phyloP scores from a whole-genome alignment of 2,329 filamentous ascomycete genomes.

The Rutstroemia sp. region DNA sequence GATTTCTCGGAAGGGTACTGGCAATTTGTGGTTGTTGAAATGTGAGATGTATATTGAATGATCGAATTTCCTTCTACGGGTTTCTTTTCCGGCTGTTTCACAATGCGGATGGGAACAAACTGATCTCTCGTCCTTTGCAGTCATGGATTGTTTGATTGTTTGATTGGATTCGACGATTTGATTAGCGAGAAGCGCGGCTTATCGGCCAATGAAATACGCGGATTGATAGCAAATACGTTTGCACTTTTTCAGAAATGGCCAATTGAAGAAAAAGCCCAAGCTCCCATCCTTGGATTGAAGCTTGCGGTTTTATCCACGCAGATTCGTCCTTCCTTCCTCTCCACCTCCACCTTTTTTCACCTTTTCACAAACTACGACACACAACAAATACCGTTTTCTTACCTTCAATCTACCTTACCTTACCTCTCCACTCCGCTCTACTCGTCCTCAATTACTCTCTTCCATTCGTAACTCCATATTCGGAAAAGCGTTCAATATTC shows the following conservation, averaged over 20 bases:
- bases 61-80: background rate
- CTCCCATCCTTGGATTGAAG: background rate
- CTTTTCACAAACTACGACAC: background rate
- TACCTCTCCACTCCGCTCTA: background rate
- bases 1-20: no score
- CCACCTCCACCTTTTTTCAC: background rate
- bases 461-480: background rate
- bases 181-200: no score
- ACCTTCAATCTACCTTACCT: background rate
- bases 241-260: background rate
- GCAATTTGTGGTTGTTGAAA: no score
- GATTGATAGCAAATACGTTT: no score
- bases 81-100: no score
- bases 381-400: background rate
- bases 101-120: no score
- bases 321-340: background rate
- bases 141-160: no score
- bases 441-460: conserved; percentile 3
- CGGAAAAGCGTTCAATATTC: background rate
- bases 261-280: background rate
- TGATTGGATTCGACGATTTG: no score
- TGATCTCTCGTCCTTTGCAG: no score
- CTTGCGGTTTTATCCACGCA: background rate
- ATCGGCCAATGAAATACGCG: no score
- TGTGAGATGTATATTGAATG: background rate